Evolutionary conservation across 2,329 filamentous ascomycete genomes (phyloP).

Genomic region (Chaetomium sp.): DNA sequence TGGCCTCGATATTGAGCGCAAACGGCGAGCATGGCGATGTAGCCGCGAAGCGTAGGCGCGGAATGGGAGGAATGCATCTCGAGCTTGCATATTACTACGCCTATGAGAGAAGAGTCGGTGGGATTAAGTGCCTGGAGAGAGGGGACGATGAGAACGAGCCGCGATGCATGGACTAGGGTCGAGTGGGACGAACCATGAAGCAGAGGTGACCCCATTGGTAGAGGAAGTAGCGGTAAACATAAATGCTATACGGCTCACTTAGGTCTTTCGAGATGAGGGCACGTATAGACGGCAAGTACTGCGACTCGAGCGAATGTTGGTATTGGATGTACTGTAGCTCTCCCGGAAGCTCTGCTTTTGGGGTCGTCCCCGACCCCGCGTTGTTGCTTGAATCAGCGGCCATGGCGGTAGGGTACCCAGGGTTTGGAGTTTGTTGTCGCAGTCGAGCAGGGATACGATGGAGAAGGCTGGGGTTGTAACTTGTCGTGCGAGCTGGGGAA

Average conservation of each 20-base stretch:
- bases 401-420: not conserved
- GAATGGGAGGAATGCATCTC: constrained; percentile 87
- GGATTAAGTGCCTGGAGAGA: constrained; percentile 59
- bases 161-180: not conserved
- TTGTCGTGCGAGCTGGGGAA: not conserved
- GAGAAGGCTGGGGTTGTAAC: not conserved
- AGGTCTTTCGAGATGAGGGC: constrained; percentile 93
- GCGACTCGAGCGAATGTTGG: constrained; percentile 59
- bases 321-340: constrained; percentile 64
- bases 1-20: constrained; percentile 75
- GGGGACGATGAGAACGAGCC: constrained; percentile 11
- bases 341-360: constrained; percentile 43
- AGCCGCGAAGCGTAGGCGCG: constrained; percentile 73
- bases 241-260: constrained; percentile 98
- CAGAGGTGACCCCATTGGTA: constrained; percentile 98
- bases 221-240: constrained; percentile 97
- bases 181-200: constrained; percentile 68
- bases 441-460: not conserved
- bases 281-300: constrained; percentile 82
- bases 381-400: not conserved
- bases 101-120: constrained; percentile 67
- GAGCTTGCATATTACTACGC: constrained; percentile 92
- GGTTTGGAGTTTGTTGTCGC: not conserved
- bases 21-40: constrained; percentile 99
- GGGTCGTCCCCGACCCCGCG: constrained; percentile 42